Evolutionary conservation across 2,329 filamentous ascomycete genomes (phyloP), one percentile per base, ranked within the genome.

Genomic region (Trichoderma semiorbis): DNA sequence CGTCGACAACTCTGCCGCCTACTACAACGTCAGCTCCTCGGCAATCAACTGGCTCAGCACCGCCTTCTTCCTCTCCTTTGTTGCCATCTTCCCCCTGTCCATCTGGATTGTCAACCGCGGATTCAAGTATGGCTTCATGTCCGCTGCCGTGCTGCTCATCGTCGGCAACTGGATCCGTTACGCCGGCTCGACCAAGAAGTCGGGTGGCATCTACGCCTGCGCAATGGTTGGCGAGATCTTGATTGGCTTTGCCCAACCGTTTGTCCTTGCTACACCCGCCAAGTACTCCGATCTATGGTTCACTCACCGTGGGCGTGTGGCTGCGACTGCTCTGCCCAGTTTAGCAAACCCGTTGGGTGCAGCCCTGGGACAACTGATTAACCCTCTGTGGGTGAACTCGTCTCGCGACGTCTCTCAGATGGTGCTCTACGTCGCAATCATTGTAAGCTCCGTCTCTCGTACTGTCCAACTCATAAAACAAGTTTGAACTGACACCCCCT

Each of bases 231-330:
- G 95, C 5, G 95, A 98, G 83, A 92, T 98, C 79, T 80, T 99
- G 73, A 94, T 93, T 67, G 96, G 95, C 1, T 86, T 98, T 50
- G 91, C 94, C 1, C 96, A 99, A 79, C 95, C 96, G 0, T 98
- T 98, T 80, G 93, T 97, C 14, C 88, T 98, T 11, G 90, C 92
- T 7, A 94, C 95, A 0, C 95, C 96, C 0, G 95, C 96, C 0
- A 87, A 93, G 73, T 99, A 97, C 82, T 96, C 93, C 69, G 95
- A 98, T 79, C 84, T 97, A 72, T 98, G 96, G 96, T 98, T 98
- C 82, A 95, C 93, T 2, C 91, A 92, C 76, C 84, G 86, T 12
- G 95, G 95, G 8, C 89, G 96, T 69, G 93, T 97, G 14, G 91
- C 92, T 69, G 95, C 95, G 21, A 98, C 95, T 1, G 96, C 95